These are phyloP conservation scores for Ulota crispa DNA, from an alignment of 225 moss, liverwort and hornwort genomes.

Conservation along the genomic window DNA sequence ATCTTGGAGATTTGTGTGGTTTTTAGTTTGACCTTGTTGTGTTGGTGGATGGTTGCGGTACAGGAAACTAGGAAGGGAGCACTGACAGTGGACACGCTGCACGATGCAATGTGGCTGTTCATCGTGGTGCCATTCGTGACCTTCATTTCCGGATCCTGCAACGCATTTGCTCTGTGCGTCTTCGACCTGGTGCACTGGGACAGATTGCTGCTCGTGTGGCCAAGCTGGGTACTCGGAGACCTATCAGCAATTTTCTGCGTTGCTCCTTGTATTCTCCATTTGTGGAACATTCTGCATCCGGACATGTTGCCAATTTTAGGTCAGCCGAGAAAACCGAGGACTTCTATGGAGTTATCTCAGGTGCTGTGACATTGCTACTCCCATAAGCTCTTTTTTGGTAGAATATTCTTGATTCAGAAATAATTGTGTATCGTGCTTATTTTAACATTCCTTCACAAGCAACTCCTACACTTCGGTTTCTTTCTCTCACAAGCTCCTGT, in stretches of 20 bases:
- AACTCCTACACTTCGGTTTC: background rate
- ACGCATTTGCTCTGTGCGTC: slow-evolving; percentile 66
- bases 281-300: slow-evolving; percentile 64
- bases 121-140: slow-evolving; percentile 74
- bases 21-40: background rate
- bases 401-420: background rate
- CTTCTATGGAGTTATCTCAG: slow-evolving; percentile 12
- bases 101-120: slow-evolving; percentile 97
- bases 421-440: background rate
- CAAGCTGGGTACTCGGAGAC: slow-evolving; percentile 89
- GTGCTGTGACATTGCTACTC: background rate
- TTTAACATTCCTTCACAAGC: background rate
- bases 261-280: slow-evolving; percentile 89
- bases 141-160: slow-evolving; percentile 74
- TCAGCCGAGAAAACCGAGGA: slow-evolving; percentile 5
- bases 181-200: slow-evolving; percentile 65
- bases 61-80: slow-evolving; percentile 83
- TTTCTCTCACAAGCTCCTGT: background rate
- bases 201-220: slow-evolving; percentile 74
- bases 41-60: slow-evolving; percentile 18
- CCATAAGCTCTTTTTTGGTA: background rate
- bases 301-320: slow-evolving; percentile 52
- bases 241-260: slow-evolving; percentile 83
- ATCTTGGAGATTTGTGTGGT: background rate
- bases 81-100: slow-evolving; percentile 79